Evolutionary conservation across 352 stramenopile genomes (phyloP), one percentile per base, ranked within the genome.

Genomic region (Globisporangium radiosum): DNA sequence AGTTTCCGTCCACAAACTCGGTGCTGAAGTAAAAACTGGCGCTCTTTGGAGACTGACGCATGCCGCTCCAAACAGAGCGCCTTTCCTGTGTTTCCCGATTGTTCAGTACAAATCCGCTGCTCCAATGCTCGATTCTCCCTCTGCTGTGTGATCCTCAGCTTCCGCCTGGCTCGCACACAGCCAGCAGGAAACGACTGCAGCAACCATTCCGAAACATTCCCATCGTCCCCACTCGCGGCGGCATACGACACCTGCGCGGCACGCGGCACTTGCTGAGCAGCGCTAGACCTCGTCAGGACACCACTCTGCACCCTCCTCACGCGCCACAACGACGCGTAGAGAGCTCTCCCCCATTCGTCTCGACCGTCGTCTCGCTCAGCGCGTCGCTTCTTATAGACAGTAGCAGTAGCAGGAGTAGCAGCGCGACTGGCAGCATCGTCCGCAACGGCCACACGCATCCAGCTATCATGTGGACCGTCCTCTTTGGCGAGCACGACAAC

Each of bases 401-500:
- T 3, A 33, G 25, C 25, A 47, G 43, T 10, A 47, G 42, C 42
- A 47, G 43, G 11, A 47, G 39, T 15, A 45, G 42, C 42, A 45
- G 7, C 42, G 7, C 42, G 25, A 25, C 25, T 25, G 1, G 25
- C 25, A 33, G 25, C 25, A 33, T 33, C 25, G 25, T 33, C 25
- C 25, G 25, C 25, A 33, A 33, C 25, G 25, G 2, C 25, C 25
- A 33, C 25, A 33, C 25, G 25, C 25, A 11, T 43, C 10, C 3
- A 5, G 13, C 14, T 3, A 25, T n/a, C n/a, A 85, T 85, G 75
- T 85, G 75, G 75, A 83, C 73, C 19, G 73, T 81, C 37, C 70
- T 85, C 42, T 85, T 85, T 60, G 75, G 75, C n/a, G 75, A 85
- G 36, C 66, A 82, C 25, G 73, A 80, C 25, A 33, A 33, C 59